Percentiles rank a stretch among this genome's conserved stretches.
These are phyloP conservation scores for Phaeosphaeria sp. DNA, from an alignment of 2,329 filamentous ascomycete species.

Conservation along the genomic window DNA sequence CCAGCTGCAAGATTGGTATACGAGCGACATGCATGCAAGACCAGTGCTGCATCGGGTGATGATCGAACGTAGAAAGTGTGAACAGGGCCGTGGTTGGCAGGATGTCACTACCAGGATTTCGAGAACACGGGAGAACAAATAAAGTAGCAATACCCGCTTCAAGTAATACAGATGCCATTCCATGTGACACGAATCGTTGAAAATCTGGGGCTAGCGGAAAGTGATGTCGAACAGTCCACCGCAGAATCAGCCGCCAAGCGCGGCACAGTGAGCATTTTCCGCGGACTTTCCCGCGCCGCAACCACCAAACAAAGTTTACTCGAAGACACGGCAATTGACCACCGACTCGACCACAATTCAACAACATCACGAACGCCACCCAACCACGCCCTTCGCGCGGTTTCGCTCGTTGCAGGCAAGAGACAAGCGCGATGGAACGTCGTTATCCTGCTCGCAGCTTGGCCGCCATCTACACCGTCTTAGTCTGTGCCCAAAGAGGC, in stretches of 20 bases:
- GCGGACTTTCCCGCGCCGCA: not conserved
- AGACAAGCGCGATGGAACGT: conserved; percentile 2
- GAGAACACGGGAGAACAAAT: not conserved
- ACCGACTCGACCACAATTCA: not conserved
- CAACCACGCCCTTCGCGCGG: not conserved
- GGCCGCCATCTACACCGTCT: not conserved
- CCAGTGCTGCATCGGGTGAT: not conserved
- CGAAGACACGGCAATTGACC: not conserved
- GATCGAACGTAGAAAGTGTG: not conserved
- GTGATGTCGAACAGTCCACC: not conserved
- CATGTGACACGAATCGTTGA: not conserved
- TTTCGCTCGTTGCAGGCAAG: conserved; percentile 2
- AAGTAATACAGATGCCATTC: not conserved
- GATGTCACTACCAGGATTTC: not conserved
- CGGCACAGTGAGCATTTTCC: not conserved
- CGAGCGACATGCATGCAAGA: not conserved
- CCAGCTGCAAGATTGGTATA: not conserved
- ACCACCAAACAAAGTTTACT: not conserved
- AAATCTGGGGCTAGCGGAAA: not conserved
- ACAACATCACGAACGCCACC: conserved; percentile 1
- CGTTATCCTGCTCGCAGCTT: conserved; percentile 1
- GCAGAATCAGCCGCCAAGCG: not conserved
- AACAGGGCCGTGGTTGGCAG: not conserved
- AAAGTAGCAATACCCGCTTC: not conserved
- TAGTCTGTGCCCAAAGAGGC: conserved; percentile 4